phyloP scores from a whole-genome alignment of 495 filamentous ascomycete species.

The Neohortaea acidophila region DNA sequence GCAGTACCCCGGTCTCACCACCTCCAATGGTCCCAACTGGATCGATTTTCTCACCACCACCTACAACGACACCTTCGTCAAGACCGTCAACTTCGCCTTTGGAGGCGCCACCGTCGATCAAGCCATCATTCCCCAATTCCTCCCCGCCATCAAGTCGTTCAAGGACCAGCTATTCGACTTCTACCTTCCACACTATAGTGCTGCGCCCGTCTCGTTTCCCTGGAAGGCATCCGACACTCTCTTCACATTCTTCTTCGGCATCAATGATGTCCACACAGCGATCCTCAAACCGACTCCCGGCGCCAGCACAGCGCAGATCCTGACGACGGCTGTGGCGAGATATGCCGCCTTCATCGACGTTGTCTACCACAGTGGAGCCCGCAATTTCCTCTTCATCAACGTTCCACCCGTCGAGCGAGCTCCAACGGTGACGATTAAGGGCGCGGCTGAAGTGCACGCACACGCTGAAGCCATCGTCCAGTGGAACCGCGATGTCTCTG shows the following conservation, averaged over 20 bases:
- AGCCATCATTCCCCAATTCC: conserved; percentile 37
- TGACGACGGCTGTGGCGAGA: conserved; percentile 39
- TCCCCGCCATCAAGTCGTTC: conserved; percentile 39
- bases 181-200: conserved; percentile 32
- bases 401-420: conserved; percentile 59
- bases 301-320: conserved; percentile 29
- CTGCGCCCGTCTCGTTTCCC: conserved; percentile 30
- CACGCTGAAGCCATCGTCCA: conserved; percentile 19
- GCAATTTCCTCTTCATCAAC: conserved; percentile 61
- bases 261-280: conserved; percentile 62
- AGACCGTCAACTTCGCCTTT: conserved; percentile 55
- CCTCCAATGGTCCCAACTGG: conserved; percentile 52
- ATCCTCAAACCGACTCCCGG: too few species aligned
- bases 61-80: conserved; percentile 43
- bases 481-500: conserved; percentile 20
- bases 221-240: conserved; percentile 48
- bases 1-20: conserved; percentile 40
- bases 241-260: conserved; percentile 60
- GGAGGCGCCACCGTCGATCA: conserved; percentile 55
- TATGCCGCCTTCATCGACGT: conserved; percentile 42
- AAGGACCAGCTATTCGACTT: conserved; percentile 42
- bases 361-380: conserved; percentile 44
- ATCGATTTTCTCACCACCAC: conserved; percentile 48
- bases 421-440: conserved; percentile 32
- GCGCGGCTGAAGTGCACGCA: not conserved